phyloP scores from a whole-genome alignment of 2,329 filamentous ascomycete species.

The Whalleya microplaca region DNA sequence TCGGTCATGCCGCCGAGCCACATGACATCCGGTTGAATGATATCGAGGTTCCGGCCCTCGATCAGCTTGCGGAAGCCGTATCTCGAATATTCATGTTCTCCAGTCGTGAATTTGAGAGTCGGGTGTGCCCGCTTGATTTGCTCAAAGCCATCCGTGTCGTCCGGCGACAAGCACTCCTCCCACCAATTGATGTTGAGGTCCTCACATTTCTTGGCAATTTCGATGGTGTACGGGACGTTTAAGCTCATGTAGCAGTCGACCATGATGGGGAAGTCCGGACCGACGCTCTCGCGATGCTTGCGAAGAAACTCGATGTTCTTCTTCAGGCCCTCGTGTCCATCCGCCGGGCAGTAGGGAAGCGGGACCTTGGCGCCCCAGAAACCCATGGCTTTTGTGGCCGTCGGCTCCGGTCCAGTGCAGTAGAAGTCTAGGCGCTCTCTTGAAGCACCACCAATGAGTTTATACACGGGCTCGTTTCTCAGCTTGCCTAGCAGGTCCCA shows the following conservation, averaged over 20 bases:
- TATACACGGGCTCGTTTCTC: conserved; percentile 90
- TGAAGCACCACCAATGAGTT: conserved; percentile 89
- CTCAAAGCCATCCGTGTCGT: conserved; percentile 89
- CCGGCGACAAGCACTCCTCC: conserved; percentile 91
- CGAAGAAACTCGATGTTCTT: conserved; percentile 91
- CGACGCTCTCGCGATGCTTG: conserved; percentile 81
- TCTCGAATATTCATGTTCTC: conserved; percentile 92
- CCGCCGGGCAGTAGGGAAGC: conserved; percentile 85
- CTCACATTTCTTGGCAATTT: conserved; percentile 81
- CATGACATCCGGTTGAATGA: conserved; percentile 96
- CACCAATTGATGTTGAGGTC: conserved; percentile 94
- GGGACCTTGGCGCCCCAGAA: conserved; percentile 92
- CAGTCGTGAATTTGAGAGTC: conserved; percentile 89
- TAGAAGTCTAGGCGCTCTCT: conserved; percentile 86
- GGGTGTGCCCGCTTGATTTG: conserved; percentile 91
- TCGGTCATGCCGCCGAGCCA: conserved; percentile 95
- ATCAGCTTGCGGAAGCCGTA: conserved; percentile 95
- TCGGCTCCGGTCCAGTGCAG: conserved; percentile 88
- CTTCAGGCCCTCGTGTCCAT: conserved; percentile 77
- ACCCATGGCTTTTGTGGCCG: conserved; percentile 79
- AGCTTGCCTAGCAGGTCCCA: conserved; percentile 95
- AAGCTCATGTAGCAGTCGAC: conserved; percentile 98
- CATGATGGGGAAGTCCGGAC: conserved; percentile 89
- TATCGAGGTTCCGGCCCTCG: conserved; percentile 88
- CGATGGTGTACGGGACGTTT: conserved; percentile 90